Evolutionary conservation across 306 rosid genomes (phyloP).

Genomic region (Prunus mongolica): DNA sequence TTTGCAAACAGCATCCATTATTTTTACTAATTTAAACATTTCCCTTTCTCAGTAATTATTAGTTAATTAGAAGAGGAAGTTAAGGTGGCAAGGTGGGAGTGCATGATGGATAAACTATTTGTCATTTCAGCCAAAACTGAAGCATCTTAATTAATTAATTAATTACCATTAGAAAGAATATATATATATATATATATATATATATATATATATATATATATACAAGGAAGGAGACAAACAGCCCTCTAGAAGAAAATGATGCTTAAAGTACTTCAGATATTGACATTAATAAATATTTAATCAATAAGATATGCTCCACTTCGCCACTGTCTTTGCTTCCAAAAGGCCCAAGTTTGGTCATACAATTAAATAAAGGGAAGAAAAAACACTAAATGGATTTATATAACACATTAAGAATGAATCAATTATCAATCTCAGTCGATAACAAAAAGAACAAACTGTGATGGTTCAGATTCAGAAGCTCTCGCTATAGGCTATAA

Average conservation of each 20-base stretch:
- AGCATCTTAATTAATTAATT: not conserved
- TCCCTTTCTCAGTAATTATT: not conserved
- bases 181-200: not conserved
- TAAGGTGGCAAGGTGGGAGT: not conserved
- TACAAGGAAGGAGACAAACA: conserved; percentile 16
- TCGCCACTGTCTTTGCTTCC: conserved; percentile 11
- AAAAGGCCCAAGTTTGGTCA: conserved; percentile 14
- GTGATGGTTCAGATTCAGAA: not conserved
- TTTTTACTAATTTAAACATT: not conserved
- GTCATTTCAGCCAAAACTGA: conserved; percentile 2
- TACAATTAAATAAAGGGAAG: not conserved
- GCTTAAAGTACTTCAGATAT: conserved; percentile 1
- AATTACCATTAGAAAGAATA: not conserved
- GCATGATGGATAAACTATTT: not conserved
- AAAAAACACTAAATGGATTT: not conserved
- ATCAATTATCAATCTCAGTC: not conserved
- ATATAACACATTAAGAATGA: not conserved
- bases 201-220: not conserved
- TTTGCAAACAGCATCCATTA: conserved; percentile 1
- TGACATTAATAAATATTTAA: not conserved
- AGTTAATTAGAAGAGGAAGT: not conserved
- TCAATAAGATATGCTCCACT: conserved; percentile 15
- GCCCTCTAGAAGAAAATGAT: conserved; percentile 4
- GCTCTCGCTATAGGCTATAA: not conserved
- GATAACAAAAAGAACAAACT: not conserved